Conservation (phyloP, 345 rosid genomes). For the Linum usitatissimum region DNA sequence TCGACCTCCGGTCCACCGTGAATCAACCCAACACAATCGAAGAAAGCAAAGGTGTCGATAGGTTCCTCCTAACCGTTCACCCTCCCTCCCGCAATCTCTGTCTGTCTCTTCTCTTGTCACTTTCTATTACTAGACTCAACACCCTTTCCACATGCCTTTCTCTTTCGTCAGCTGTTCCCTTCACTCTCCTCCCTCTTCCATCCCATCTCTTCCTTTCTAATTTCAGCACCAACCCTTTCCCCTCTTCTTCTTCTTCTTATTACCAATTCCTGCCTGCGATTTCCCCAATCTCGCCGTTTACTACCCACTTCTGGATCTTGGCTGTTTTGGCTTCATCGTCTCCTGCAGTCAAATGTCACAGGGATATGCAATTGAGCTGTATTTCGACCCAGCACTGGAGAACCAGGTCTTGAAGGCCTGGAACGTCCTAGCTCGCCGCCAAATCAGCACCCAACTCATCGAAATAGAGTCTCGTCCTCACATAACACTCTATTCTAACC, state of each 20-base stretch:
- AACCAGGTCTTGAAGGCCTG: conserved; percentile 95
- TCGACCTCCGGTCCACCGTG: no score
- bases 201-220: not conserved
- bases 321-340: not conserved
- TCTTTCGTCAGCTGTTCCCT: not conserved
- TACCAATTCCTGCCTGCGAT: not conserved
- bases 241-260: not conserved
- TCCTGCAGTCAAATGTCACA: conserved; percentile 19
- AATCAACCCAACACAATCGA: no score
- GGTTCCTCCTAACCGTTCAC: not conserved
- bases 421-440: conserved; percentile 98
- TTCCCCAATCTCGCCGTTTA: not conserved
- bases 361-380: conserved; percentile 87
- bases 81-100: not conserved
- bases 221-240: not conserved
- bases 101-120: not conserved
- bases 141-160: not conserved
- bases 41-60: no score
- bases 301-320: not conserved
- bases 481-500: conserved; percentile 64
- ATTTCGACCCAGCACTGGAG: conserved; percentile 92
- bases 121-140: not conserved
- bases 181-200: not conserved
- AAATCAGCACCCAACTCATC: conserved; percentile 84
- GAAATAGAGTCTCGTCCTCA: conserved; percentile 94